Evolutionary conservation across 2,329 filamentous ascomycete species (phyloP).

Genomic region (Aspergillus persii): DNA sequence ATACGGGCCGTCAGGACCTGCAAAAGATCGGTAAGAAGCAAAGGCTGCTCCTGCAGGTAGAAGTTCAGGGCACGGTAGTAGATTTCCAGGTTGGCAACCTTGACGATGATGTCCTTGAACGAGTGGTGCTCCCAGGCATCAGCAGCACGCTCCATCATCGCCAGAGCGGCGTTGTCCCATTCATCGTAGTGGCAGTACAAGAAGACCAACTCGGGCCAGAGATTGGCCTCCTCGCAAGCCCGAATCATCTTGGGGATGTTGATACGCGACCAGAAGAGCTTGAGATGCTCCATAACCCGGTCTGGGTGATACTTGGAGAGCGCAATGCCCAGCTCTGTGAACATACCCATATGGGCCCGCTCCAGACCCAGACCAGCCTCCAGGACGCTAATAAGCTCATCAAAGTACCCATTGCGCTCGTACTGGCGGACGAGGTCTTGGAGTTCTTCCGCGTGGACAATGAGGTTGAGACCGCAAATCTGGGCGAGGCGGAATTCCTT

Average conservation of each 20-base stretch:
- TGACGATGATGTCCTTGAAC: slow-evolving; percentile 98
- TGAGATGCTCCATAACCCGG: slow-evolving; percentile 95
- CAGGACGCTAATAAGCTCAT: slow-evolving; percentile 90
- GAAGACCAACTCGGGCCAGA: slow-evolving; percentile 98
- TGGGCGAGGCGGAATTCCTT: slow-evolving; percentile 98
- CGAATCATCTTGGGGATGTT: slow-evolving; percentile 97
- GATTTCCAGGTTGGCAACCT: slow-evolving; percentile 97
- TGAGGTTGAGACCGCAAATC: slow-evolving; percentile 97
- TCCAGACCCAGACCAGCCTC: slow-evolving; percentile 94
- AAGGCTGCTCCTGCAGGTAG: slow-evolving; percentile 95
- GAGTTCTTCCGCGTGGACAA: slow-evolving; percentile 94
- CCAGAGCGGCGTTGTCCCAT: slow-evolving; percentile 92
- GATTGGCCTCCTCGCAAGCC: slow-evolving; percentile 86
- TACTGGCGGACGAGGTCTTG: slow-evolving; percentile 93
- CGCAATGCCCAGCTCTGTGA: slow-evolving; percentile 88
- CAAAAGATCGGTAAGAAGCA: slow-evolving; percentile 90
- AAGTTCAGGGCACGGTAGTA: slow-evolving; percentile 98
- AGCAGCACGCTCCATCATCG: slow-evolving; percentile 95
- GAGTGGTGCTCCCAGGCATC: slow-evolving; percentile 99
- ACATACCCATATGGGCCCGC: slow-evolving; percentile 93
- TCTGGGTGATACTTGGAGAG: slow-evolving; percentile 94
- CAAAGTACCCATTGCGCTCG: slow-evolving; percentile 95
- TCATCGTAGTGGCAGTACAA: slow-evolving; percentile 98
- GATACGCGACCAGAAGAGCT: slow-evolving; percentile 96
- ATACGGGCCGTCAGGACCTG: slow-evolving; percentile 89